Evolutionary conservation across 345 rosid species (phyloP), one percentile per base, ranked within the genome.

Genomic region (Noccaea bulbosa): DNA sequence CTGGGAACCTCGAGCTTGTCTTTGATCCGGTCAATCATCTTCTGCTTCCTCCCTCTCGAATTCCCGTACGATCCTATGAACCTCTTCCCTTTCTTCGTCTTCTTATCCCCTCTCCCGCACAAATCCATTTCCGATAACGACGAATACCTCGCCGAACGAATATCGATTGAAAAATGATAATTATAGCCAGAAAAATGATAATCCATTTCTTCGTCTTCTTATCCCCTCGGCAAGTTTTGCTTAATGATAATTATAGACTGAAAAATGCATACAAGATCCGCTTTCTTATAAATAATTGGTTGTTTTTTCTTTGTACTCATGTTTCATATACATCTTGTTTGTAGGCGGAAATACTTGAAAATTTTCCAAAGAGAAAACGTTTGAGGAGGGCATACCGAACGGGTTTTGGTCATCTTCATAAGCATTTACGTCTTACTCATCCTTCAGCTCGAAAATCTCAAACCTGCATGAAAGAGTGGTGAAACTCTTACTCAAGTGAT

Each of bases 101-200:
- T 86, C 84, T 83, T 88, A 79, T 94, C 99, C 24, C 99, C 98
- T 58, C 99, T 70, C 35, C 99, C 99, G 66, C 98, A 94, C 47
- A 84, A 24, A 14, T 76, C 74, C 70, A 89, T 84, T 24, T 60
- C 84, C 43, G 68, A 81, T 32, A 5, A 20, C 39, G 27, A 70
- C 67, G 62, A n/a, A n/a, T n/a, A 20, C 41, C 62, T 8, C 50
- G 70, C 41, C 66, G 52, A n/a, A n/a, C n/a, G n/a, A n/a, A n/a
- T n/a, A n/a, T n/a, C n/a, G n/a, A n/a, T n/a, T n/a, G n/a, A n/a
- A n/a, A n/a, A n/a, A n/a, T n/a, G n/a, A n/a, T n/a, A n/a, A n/a
- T n/a, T n/a, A n/a, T n/a, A n/a, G n/a, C n/a, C n/a, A n/a, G n/a
- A n/a, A n/a, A n/a, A n/a, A n/a, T n/a, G n/a, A n/a, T n/a, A n/a